These are phyloP conservation scores for Zoysia pacifica DNA, from an alignment of 176 grass and related monocot genomes.

Conservation along the genomic window DNA sequence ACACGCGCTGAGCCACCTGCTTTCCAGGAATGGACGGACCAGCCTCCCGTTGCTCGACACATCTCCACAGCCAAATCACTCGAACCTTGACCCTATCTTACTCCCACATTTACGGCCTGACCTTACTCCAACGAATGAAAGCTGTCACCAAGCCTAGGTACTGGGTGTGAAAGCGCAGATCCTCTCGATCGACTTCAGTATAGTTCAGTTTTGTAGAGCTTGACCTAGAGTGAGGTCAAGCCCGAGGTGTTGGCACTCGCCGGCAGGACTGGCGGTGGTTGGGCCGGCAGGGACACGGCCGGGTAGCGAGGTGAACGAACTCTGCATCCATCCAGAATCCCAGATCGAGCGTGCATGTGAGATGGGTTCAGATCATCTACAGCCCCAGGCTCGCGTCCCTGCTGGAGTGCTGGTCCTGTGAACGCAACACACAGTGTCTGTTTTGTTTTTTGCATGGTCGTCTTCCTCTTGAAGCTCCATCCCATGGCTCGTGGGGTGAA, in stretches of 20 bases:
- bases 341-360: slow-evolving; percentile 1
- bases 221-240: neutral
- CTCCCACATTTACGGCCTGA: no score
- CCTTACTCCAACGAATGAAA: neutral
- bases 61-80: neutral
- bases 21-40: slow-evolving; percentile 43
- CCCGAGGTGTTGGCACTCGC: neutral
- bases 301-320: neutral
- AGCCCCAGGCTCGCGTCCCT: neutral
- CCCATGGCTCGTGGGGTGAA: neutral
- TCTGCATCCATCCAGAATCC: neutral
- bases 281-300: no score
- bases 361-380: neutral
- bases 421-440: slow-evolving; percentile 16
- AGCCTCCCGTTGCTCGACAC: slow-evolving; percentile 30
- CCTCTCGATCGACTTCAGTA: neutral
- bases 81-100: no score
- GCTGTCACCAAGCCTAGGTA: no score
- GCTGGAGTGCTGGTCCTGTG: slow-evolving; percentile 11
- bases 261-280: no score
- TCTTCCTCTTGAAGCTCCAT: neutral
- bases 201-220: neutral
- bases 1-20: neutral
- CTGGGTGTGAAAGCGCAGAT: no score
- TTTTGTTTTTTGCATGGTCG: slow-evolving; percentile 22